phyloP scores from a whole-genome alignment of 2,329 filamentous ascomycete species.

The Diplodia intermedia region DNA sequence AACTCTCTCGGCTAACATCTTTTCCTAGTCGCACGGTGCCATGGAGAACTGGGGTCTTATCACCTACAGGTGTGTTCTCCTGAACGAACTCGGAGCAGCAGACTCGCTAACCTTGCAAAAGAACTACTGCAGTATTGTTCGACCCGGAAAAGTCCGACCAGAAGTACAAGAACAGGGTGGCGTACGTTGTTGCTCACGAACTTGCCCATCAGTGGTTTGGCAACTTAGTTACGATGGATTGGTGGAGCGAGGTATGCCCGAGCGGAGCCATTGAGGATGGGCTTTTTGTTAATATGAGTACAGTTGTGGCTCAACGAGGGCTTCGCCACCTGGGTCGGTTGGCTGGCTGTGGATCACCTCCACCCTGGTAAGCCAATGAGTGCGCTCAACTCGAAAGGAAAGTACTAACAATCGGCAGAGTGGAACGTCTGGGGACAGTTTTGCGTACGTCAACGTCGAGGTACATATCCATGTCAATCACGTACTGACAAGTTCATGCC shows the following conservation, averaged over 20 bases:
- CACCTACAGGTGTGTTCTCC: slow-evolving; percentile 71
- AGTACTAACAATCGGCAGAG: slow-evolving; percentile 57
- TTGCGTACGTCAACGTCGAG: slow-evolving; percentile 69
- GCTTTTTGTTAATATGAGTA: slow-evolving; percentile 8
- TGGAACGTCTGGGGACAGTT: slow-evolving; percentile 99
- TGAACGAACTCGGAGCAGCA: background rate
- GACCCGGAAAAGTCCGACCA: slow-evolving; percentile 91
- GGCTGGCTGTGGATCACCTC: slow-evolving; percentile 87
- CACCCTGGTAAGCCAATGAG: slow-evolving; percentile 67
- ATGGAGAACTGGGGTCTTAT: slow-evolving; percentile 98
- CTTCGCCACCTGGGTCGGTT: slow-evolving; percentile 98
- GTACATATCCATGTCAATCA: slow-evolving; percentile 50
- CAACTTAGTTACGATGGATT: slow-evolving; percentile 95
- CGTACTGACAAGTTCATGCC: slow-evolving; percentile 47
- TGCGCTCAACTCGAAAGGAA: background rate
- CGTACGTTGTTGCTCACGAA: slow-evolving; percentile 98
- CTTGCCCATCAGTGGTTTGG: slow-evolving; percentile 97
- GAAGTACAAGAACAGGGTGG: slow-evolving; percentile 89
- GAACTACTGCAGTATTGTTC: slow-evolving; percentile 91
- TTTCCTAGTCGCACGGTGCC: slow-evolving; percentile 68
- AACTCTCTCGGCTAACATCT: slow-evolving; percentile 48
- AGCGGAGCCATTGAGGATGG: too few species aligned
- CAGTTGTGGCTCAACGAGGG: slow-evolving; percentile 90
- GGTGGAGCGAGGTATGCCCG: slow-evolving; percentile 75
- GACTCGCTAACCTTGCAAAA: slow-evolving; percentile 34